Evolutionary conservation across 1,284 basidiomycete species (phyloP).

Genomic region (Pseudozyma tsukubaensis): DNA sequence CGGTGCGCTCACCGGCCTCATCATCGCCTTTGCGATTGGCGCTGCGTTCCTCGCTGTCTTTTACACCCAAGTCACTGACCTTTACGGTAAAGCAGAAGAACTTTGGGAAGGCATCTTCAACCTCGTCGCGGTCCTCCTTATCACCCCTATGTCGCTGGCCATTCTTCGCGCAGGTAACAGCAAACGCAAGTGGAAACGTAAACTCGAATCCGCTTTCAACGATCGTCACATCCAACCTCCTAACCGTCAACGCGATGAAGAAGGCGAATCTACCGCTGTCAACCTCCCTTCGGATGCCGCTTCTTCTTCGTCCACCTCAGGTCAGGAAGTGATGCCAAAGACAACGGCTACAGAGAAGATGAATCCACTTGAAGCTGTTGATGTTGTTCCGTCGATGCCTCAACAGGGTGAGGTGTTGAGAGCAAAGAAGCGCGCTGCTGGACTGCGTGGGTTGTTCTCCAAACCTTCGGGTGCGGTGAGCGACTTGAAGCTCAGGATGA

Average conservation of each 20-base stretch:
- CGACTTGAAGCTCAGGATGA: conserved; percentile 45
- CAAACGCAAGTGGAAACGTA: conserved; percentile 62
- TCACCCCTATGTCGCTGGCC: conserved; percentile 66
- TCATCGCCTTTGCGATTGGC: conserved; percentile 61
- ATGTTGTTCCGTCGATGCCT: conserved; percentile 29
- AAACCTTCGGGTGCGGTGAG: conserved; percentile 22
- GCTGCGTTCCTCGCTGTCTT: conserved; percentile 66
- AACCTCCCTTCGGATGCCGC: conserved; percentile 11
- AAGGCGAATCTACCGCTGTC: conserved; percentile 28
- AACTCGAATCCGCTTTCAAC: conserved; percentile 59
- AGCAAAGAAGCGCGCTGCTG: not conserved
- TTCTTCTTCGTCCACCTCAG: conserved; percentile 18
- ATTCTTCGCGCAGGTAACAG: conserved; percentile 62
- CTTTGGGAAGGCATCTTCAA: conserved; percentile 68
- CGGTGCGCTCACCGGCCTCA: conserved; percentile 57
- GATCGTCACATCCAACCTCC: conserved; percentile 27
- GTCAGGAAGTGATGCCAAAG: conserved; percentile 13
- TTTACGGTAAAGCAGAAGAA: conserved; percentile 71
- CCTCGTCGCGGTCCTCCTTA: conserved; percentile 63
- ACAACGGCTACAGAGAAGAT: conserved; percentile 40
- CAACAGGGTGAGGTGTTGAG: not conserved
- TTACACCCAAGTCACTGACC: conserved; percentile 71
- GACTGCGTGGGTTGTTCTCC: conserved; percentile 23
- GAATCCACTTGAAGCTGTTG: conserved; percentile 42
- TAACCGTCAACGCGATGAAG: conserved; percentile 11